phyloP scores from a whole-genome alignment of 768 basidiomycete genomes.

The Sporobolomyces pararoseus region DNA sequence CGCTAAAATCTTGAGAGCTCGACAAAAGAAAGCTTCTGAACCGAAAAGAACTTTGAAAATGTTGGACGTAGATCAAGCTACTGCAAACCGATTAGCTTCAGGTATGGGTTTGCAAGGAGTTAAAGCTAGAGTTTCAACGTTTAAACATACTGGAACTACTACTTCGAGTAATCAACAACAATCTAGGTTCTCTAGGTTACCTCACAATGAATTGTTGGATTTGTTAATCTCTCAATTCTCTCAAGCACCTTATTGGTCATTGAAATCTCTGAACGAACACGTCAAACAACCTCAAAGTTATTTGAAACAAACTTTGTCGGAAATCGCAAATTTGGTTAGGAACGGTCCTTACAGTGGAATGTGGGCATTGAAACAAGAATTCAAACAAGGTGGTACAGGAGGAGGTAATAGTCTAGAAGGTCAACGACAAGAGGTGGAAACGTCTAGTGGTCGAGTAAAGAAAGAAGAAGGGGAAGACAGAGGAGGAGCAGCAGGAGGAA shows the following conservation, averaged over 20 bases:
- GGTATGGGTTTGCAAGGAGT: constrained; percentile 37
- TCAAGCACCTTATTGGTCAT: constrained; percentile 74
- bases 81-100: constrained; percentile 39
- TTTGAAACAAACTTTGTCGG: constrained; percentile 73
- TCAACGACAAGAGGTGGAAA: background rate
- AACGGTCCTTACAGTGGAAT: constrained; percentile 74
- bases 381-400: constrained; percentile 5
- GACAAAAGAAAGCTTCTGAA: constrained; percentile 43
- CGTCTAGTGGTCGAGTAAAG: constrained; percentile 7
- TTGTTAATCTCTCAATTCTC: constrained; percentile 72
- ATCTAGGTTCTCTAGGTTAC: constrained; percentile 81
- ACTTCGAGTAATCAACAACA: too few species aligned
- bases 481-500: background rate
- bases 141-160: too few species aligned
- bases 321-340: constrained; percentile 71
- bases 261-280: constrained; percentile 69
- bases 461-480: constrained; percentile 11
- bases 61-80: constrained; percentile 41
- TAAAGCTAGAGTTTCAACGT: constrained; percentile 38
- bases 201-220: constrained; percentile 80
- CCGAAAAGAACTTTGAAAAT: constrained; percentile 43
- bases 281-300: constrained; percentile 83
- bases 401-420: too few species aligned
- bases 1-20: constrained; percentile 43
- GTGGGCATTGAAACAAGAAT: constrained; percentile 69